These are phyloP conservation scores for Parasitella parasitica DNA, from an alignment of 371 early-diverging fungal species.

Conservation along the genomic window DNA sequence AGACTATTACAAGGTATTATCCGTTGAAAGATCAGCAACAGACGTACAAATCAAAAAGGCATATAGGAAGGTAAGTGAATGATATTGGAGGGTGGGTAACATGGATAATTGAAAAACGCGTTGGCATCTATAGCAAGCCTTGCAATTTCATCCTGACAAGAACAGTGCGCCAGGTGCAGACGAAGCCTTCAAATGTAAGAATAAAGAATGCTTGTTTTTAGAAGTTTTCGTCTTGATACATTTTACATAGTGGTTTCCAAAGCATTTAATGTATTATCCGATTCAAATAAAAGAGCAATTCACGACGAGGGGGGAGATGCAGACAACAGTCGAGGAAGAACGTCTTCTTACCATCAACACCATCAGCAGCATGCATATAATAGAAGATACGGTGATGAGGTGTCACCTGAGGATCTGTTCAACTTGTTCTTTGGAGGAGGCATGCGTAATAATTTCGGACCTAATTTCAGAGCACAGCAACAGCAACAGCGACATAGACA, in stretches of 20 bases:
- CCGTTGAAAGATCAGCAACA: slow-evolving; percentile 75
- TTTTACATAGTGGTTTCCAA: slow-evolving; percentile 71
- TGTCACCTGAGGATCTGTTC: slow-evolving; percentile 89
- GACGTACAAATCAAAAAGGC: slow-evolving; percentile 95
- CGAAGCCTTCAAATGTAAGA: slow-evolving; percentile 90
- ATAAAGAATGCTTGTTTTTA: neutral
- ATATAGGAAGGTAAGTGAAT: slow-evolving; percentile 50
- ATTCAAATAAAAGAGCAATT: slow-evolving; percentile 78
- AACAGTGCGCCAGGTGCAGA: slow-evolving; percentile 96
- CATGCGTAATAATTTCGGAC: slow-evolving; percentile 11
- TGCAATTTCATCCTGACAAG: slow-evolving; percentile 98
- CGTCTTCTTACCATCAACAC: slow-evolving; percentile 16
- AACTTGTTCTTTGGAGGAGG: slow-evolving; percentile 88
- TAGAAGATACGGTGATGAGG: slow-evolving; percentile 60
- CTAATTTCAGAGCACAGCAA: slow-evolving; percentile 1
- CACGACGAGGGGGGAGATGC: slow-evolving; percentile 88
- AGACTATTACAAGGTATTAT: slow-evolving; percentile 91
- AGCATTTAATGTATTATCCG: slow-evolving; percentile 87
- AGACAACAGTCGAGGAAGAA: slow-evolving; percentile 39
- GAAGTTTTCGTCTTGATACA: no score
- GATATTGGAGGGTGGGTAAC: neutral
- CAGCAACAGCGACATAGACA: slow-evolving; percentile 11
- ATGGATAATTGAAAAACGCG: neutral
- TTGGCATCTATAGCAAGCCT: slow-evolving; percentile 70
- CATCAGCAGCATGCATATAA: slow-evolving; percentile 31